Percentiles rank a stretch among this genome's conserved stretches.
phyloP scores from a whole-genome alignment of 495 filamentous ascomycete genomes.

The Aspergillus conjunctus region DNA sequence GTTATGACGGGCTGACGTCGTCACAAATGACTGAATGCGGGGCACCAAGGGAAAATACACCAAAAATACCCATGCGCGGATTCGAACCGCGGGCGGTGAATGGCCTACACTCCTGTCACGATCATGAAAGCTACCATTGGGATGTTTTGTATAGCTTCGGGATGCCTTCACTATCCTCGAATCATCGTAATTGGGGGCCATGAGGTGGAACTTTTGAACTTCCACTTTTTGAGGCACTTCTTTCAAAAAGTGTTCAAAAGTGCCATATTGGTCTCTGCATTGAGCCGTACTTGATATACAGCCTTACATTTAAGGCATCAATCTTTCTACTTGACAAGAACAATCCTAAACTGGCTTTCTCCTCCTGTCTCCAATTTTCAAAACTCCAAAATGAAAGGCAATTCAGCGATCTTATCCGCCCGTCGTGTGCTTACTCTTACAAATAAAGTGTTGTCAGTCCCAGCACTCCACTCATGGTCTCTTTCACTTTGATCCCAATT shows the following conservation, averaged over 20 bases:
- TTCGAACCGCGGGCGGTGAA: background rate
- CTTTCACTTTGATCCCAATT: too few relatives aligned
- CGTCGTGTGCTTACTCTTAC: too few relatives aligned
- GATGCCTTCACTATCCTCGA: background rate
- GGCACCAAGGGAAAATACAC: background rate
- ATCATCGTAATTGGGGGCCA: background rate
- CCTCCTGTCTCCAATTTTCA: too few relatives aligned
- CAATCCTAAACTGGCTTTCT: too few relatives aligned
- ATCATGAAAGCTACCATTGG: background rate
- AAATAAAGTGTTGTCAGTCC: too few relatives aligned
- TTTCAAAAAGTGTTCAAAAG: background rate
- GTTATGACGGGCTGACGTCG: conserved; percentile 8
- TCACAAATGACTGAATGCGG: background rate
- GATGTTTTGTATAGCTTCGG: background rate
- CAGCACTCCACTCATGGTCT: too few relatives aligned
- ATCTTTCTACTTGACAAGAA: background rate
- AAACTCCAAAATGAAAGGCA: too few relatives aligned
- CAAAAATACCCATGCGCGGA: background rate
- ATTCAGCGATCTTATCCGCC: too few relatives aligned
- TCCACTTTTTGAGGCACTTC: background rate
- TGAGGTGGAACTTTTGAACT: background rate
- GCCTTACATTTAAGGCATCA: background rate
- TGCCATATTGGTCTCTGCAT: background rate
- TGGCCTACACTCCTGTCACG: background rate
- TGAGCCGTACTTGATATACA: background rate